Conservation (phyloP, 1,139 yeast genomes). For the Blastobotrys aristatus region DNA sequence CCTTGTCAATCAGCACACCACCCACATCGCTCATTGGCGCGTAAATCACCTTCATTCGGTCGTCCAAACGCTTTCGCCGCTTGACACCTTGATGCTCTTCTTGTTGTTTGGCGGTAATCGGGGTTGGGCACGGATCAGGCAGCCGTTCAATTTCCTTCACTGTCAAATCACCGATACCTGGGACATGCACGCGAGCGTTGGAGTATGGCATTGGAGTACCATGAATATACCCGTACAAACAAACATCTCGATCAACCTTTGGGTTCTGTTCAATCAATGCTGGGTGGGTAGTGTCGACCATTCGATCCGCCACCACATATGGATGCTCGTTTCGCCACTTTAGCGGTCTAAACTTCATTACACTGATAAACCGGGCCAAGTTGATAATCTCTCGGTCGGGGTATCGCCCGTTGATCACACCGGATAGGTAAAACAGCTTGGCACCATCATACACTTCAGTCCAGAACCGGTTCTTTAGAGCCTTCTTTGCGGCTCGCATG, state of each 20-base stretch:
- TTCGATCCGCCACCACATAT: conserved; percentile 82
- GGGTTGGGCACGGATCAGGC: conserved; percentile 99
- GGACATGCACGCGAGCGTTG: conserved; percentile 84
- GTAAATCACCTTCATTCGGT: conserved; percentile 86
- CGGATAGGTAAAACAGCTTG: conserved; percentile 86
- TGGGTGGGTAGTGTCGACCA: conserved; percentile 96
- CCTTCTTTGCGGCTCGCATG: conserved; percentile 84
- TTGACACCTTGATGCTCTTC: conserved; percentile 75
- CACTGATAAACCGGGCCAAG: conserved; percentile 86
- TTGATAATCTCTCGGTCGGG: conserved; percentile 95
- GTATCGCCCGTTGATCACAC: conserved; percentile 94
- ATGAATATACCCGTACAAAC: conserved; percentile 89
- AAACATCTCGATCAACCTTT: conserved; percentile 83
- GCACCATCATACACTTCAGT: conserved; percentile 99
- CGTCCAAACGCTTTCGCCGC: conserved; percentile 88
- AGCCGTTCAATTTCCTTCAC: conserved; percentile 75
- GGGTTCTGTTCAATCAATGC: conserved; percentile 69
- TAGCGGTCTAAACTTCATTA: conserved; percentile 95
- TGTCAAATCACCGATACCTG: conserved; percentile 90
- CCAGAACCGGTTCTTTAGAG: conserved; percentile 94
- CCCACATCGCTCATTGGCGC: conserved; percentile 99
- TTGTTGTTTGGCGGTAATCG: conserved; percentile 76
- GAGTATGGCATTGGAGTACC: conserved; percentile 78
- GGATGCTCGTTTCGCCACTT: conserved; percentile 99
- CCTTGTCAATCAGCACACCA: conserved; percentile 93